Conservation (phyloP, 2,329 filamentous ascomycete species). For the Sporothrix pallida region DNA sequence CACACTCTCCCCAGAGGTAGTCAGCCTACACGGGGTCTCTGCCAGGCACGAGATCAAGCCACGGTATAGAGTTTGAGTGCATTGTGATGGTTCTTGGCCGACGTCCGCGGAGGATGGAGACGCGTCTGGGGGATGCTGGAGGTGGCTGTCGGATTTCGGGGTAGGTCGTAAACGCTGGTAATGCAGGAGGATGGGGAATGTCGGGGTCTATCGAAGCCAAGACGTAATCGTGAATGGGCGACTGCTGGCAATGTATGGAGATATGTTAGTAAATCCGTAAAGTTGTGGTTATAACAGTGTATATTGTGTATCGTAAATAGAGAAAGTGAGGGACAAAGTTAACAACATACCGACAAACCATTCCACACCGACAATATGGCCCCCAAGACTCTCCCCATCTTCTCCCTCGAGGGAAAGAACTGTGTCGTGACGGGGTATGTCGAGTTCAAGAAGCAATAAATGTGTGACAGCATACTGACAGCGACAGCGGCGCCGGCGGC, state of each 20-base stretch:
- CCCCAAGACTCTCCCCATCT: not conserved
- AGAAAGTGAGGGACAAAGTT: too few species aligned
- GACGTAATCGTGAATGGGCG: not conserved
- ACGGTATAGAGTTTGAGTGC: not conserved
- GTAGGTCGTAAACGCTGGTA: not conserved
- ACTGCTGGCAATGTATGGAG: too few species aligned
- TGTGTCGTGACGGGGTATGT: not conserved
- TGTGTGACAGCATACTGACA: not conserved
- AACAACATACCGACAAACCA: not conserved
- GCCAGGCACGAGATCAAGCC: not conserved
- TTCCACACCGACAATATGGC: not conserved
- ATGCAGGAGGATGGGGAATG: not conserved
- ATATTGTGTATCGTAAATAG: too few species aligned
- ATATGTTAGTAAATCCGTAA: too few species aligned
- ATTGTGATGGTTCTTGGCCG: not conserved
- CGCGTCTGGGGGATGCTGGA: not conserved
- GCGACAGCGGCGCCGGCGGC: not conserved
- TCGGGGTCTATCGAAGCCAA: not conserved
- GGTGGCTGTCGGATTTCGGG: not conserved
- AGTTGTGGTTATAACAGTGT: not conserved
- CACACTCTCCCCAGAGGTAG: not conserved
- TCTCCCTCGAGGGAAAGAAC: conserved; percentile 4
- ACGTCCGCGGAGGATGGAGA: not conserved
- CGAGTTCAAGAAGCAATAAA: too few species aligned
- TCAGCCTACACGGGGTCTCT: not conserved